A percentile compares a stretch with the other conserved stretches of the same genome.
Conservation (phyloP, 345 rosid species). For the Citrus trifoliata region DNA sequence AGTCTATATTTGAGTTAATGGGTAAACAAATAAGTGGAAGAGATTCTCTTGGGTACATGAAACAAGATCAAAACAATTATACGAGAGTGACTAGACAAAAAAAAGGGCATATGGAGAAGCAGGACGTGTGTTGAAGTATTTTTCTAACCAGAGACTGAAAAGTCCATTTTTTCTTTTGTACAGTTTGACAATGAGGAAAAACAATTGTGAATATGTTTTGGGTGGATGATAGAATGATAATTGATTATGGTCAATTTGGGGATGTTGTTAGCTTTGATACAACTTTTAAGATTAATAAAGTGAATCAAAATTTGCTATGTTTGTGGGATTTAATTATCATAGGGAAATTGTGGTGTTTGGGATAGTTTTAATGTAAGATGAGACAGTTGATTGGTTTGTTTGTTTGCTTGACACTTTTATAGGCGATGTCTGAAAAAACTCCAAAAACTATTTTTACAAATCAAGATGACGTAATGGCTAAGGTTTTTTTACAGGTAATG, state of each 20-base stretch:
- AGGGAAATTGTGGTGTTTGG: background rate
- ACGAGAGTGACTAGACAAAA: background rate
- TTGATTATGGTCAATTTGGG: constrained; percentile 9
- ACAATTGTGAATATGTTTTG: constrained; percentile 7
- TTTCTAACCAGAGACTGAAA: background rate
- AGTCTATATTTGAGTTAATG: background rate
- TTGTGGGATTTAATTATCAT: constrained; percentile 12
- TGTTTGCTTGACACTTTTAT: too few species aligned
- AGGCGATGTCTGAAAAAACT: too few species aligned
- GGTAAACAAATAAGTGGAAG: background rate
- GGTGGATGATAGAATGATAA: background rate
- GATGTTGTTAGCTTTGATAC: constrained; percentile 2
- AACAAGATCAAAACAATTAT: background rate
- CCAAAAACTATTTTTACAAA: too few species aligned
- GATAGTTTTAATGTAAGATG: too few species aligned
- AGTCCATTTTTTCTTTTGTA: background rate
- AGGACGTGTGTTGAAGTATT: background rate
- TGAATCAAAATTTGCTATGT: background rate
- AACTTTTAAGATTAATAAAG: background rate
- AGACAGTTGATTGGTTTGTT: too few species aligned
- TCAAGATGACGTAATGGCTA: background rate
- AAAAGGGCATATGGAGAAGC: background rate
- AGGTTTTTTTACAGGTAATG: background rate
- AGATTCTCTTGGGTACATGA: background rate
- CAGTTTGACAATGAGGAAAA: background rate